phyloP scores from a whole-genome alignment of 2,329 filamentous ascomycete genomes.

The Diaporthe australafricana region DNA sequence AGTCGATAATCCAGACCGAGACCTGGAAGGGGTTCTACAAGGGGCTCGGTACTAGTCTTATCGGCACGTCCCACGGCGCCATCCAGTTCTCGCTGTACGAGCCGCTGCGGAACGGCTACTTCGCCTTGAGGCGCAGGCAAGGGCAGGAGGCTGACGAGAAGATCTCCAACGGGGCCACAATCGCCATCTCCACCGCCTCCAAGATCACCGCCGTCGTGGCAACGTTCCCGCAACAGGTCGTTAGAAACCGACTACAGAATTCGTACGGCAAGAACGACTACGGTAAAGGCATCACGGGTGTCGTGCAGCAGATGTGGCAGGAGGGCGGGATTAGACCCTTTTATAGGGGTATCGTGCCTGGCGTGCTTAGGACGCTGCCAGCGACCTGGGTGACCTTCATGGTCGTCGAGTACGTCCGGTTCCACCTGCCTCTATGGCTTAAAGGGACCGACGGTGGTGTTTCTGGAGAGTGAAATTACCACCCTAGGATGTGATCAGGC shows the following conservation, averaged over 20 bases:
- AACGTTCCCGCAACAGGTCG: conserved; percentile 95
- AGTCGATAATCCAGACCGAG: conserved; percentile 75
- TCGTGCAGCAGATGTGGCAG: conserved; percentile 78
- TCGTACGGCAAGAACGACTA: conserved; percentile 84
- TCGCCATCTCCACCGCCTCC: conserved; percentile 82
- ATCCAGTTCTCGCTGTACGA: conserved; percentile 98
- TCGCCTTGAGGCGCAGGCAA: conserved; percentile 53
- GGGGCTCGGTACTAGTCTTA: conserved; percentile 82
- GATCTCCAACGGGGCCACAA: conserved; percentile 79
- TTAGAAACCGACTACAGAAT: conserved; percentile 88
- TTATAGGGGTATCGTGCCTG: conserved; percentile 91
- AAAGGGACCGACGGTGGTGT: neutral
- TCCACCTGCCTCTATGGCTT: conserved; percentile 67
- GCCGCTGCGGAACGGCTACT: conserved; percentile 67
- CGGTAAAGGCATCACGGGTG: conserved; percentile 76
- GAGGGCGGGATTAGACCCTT: conserved; percentile 87
- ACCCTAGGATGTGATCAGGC: neutral
- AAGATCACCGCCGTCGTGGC: conserved; percentile 91
- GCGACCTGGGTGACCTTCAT: conserved; percentile 97
- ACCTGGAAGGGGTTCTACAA: conserved; percentile 87
- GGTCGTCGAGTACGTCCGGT: conserved; percentile 94
- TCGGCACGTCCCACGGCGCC: conserved; percentile 91
- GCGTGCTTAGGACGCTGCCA: conserved; percentile 89
- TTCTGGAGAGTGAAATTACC: neutral
- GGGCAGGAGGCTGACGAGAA: conserved; percentile 41